Conservation (phyloP, 345 rosid species). For the Euphorbia pulcherrima region DNA sequence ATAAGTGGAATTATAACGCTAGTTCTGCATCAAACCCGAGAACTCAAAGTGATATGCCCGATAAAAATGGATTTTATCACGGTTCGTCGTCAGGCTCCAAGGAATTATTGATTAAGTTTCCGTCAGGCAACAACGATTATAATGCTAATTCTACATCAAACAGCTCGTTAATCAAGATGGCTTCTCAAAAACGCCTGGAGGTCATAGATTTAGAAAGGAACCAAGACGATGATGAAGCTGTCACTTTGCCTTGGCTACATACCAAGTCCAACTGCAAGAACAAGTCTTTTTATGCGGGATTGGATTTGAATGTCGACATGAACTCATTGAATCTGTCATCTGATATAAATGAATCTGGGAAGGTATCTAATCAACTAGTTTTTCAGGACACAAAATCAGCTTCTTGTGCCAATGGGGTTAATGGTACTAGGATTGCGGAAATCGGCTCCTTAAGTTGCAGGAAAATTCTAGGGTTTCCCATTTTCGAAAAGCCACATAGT, state of each 20-base stretch:
- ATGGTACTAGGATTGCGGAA: slow-evolving; percentile 30
- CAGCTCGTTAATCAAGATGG: slow-evolving; percentile 36
- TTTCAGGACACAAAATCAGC: slow-evolving; percentile 35
- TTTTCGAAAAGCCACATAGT: slow-evolving; percentile 35
- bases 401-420: slow-evolving; percentile 37
- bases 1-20: slow-evolving; percentile 42
- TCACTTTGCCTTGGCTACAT: slow-evolving; percentile 65
- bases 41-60: slow-evolving; percentile 42
- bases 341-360: slow-evolving; percentile 35
- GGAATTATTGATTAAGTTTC: slow-evolving; percentile 27
- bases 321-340: slow-evolving; percentile 29
- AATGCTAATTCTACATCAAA: slow-evolving; percentile 30
- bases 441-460: slow-evolving; percentile 33
- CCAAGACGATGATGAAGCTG: slow-evolving; percentile 39
- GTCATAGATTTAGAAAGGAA: slow-evolving; percentile 44
- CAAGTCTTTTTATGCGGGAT: slow-evolving; percentile 31
- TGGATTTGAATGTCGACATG: slow-evolving; percentile 44
- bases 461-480: slow-evolving; percentile 57
- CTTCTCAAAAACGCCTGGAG: slow-evolving; percentile 27
- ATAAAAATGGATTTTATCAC: slow-evolving; percentile 44
- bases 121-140: slow-evolving; percentile 29
- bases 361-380: slow-evolving; percentile 26
- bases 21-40: slow-evolving; percentile 41
- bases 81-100: slow-evolving; percentile 56
- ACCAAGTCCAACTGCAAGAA: slow-evolving; percentile 37